Conservation (phyloP, 176 grass and related monocot genomes). For the Hordeum vulgare region DNA sequence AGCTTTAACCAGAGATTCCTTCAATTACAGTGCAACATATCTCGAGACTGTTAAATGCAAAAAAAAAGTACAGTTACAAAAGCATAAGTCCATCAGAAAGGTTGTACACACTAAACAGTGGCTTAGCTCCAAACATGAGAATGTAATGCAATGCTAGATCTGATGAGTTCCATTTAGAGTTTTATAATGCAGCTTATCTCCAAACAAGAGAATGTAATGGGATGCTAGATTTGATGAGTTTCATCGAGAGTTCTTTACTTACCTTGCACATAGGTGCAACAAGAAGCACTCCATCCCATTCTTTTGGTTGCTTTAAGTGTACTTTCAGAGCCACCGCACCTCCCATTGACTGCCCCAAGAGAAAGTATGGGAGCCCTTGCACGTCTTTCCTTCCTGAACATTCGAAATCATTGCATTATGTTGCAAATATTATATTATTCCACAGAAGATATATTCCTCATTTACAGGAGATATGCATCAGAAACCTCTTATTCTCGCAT, state of each 20-base stretch:
- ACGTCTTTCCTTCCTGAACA: constrained; percentile 55
- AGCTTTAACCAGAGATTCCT: not conserved
- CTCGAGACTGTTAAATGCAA: not conserved
- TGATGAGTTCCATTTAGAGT: not conserved
- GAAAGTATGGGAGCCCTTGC: constrained; percentile 52
- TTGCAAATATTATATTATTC: constrained; percentile 17
- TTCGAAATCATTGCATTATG: constrained; percentile 5
- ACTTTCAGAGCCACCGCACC: constrained; percentile 90
- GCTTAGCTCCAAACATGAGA: not conserved
- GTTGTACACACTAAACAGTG: not conserved
- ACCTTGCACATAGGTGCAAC: constrained; percentile 99
- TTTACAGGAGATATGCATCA: constrained; percentile 9
- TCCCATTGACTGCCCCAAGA: constrained; percentile 98
- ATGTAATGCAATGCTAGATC: not conserved
- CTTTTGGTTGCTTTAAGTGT: constrained; percentile 67
- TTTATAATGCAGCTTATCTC: constrained; percentile 8
- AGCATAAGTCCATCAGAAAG: not conserved
- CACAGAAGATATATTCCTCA: not conserved
- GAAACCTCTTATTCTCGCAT: constrained; percentile 65
- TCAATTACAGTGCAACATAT: constrained; percentile 4
- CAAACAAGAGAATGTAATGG: not conserved
- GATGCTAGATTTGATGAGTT: not conserved
- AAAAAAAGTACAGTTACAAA: not conserved
- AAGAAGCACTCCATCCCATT: constrained; percentile 91
- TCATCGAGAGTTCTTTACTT: constrained; percentile 13